Base-by-base conservation (phyloP, 192 early-diverging fungal genomes). In the Coemansia umbellata region DNA sequence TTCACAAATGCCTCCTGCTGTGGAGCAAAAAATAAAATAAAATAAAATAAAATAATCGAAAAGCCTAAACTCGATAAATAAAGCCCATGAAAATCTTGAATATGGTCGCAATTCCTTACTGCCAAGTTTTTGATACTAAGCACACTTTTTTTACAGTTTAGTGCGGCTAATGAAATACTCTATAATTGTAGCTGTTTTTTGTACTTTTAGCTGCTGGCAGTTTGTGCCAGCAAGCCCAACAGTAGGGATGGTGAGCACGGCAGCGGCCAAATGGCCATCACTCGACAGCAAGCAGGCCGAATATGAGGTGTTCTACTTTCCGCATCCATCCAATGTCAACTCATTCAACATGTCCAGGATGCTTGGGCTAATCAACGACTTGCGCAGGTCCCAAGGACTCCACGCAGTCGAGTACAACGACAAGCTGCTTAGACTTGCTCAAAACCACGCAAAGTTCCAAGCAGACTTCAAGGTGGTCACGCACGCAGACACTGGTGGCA, bases 341-440 rank as follows among this genome's bases (percentile, higher is more conserved):
- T 50, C 45, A 5, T 69, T 57, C 27, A 49, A 65, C 31, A 58
- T 58, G 58, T 33, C 55, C 4, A 61, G 33, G 14, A 77, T 77
- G 66, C 62, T 77, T 11, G 65, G 61, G 43, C 43, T 62, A n/a
- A 59, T 77, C 7, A 77, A 77, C 39, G 33, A 37, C 5, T 23
- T 69, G 22, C 66, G 74, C 7, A 14, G 6, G 17, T 8, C 49
- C 5, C 50, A 56, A 2, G 43, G 36, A 0, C 40, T 69, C 9
- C 32, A 43, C 19, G 58, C 66, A 2, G 28, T 77, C 9, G 55
- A 55, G 1, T 69, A 69, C 15, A 60, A 66, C 18, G 27, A 33
- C 17, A 51, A 40, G 18, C 55, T 77, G 2, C 26, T 63, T 9
- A 41, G 31, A 17, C 39, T 63, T 35, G 66, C 74, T 6, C 62